Evolutionary conservation across 345 rosid genomes (phyloP).

Genomic region (Hirschfeldia incana): DNA sequence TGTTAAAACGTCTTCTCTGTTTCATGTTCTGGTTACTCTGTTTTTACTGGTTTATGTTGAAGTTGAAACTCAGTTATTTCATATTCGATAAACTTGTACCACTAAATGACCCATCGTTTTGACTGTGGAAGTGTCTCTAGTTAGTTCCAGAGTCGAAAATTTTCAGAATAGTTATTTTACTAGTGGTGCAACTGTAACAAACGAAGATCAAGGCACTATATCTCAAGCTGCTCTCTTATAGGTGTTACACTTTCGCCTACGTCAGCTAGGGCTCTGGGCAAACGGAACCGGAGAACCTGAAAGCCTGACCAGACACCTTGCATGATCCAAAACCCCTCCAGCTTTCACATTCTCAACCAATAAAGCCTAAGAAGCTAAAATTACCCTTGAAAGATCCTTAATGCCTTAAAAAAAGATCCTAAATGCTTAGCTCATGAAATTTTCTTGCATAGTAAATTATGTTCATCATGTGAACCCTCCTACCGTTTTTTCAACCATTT

Average conservation of each 20-base stretch:
- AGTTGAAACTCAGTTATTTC: not conserved
- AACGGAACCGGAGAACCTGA: too few species aligned
- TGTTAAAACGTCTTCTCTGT: not conserved
- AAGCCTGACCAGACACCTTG: too few species aligned
- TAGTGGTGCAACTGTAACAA: not conserved
- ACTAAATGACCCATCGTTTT: constrained; percentile 21
- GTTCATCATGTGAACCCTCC: not conserved
- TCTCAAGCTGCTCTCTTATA: too few species aligned
- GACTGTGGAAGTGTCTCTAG: not conserved
- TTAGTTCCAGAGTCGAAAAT: not conserved
- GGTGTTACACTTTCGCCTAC: too few species aligned
- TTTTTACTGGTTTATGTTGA: constrained; percentile 11
- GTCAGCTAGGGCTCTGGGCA: too few species aligned
- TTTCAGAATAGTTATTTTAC: not conserved
- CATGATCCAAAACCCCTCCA: too few species aligned
- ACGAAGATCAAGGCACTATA: too few species aligned
- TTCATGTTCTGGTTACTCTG: constrained; percentile 11
- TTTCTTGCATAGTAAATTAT: not conserved
- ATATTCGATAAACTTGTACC: constrained; percentile 8
- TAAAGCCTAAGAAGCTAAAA: not conserved
- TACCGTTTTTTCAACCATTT: not conserved
- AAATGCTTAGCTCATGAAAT: not conserved
- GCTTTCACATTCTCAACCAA: too few species aligned
- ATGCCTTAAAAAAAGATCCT: not conserved
- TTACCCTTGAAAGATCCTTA: not conserved